Conservation (phyloP, 805 yeast species). For the Candida easanensis region DNA sequence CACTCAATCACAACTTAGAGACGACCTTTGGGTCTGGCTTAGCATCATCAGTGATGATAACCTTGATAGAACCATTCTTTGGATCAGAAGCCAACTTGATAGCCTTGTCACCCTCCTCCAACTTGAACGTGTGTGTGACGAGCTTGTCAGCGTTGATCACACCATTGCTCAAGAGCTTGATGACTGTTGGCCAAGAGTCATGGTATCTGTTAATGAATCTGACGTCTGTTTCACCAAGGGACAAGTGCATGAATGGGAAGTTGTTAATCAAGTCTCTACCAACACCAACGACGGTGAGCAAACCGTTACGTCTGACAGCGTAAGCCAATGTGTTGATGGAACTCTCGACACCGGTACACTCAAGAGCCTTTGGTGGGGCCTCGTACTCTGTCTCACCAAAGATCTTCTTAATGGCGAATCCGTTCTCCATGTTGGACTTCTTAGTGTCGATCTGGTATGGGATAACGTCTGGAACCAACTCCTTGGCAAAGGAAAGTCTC, state of each 20-base stretch:
- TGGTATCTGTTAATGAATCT: slow-evolving; percentile 52
- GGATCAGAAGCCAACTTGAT: slow-evolving; percentile 34
- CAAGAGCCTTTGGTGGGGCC: slow-evolving; percentile 44
- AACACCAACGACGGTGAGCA: slow-evolving; percentile 48
- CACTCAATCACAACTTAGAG: slow-evolving; percentile 4
- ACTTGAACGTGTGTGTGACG: slow-evolving; percentile 46
- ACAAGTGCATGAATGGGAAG: slow-evolving; percentile 54
- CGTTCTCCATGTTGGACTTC: slow-evolving; percentile 35
- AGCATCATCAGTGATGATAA: slow-evolving; percentile 39
- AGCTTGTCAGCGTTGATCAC: slow-evolving; percentile 42
- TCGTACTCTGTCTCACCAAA: slow-evolving; percentile 36
- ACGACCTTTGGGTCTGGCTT: slow-evolving; percentile 5
- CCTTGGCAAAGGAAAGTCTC: slow-evolving; percentile 46
- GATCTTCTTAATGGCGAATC: slow-evolving; percentile 33
- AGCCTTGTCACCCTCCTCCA: slow-evolving; percentile 49
- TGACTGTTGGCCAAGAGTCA: slow-evolving; percentile 57
- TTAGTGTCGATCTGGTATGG: slow-evolving; percentile 41
- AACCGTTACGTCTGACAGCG: slow-evolving; percentile 46
- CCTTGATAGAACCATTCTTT: slow-evolving; percentile 44
- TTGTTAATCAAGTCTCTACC: slow-evolving; percentile 44
- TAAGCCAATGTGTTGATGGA: slow-evolving; percentile 46
- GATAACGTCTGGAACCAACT: slow-evolving; percentile 42
- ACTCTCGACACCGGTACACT: slow-evolving; percentile 54
- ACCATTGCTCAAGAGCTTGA: slow-evolving; percentile 43
- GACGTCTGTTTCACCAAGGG: slow-evolving; percentile 50